phyloP scores from a whole-genome alignment of 2,329 filamentous ascomycete species.

The Colletotrichum horii region DNA sequence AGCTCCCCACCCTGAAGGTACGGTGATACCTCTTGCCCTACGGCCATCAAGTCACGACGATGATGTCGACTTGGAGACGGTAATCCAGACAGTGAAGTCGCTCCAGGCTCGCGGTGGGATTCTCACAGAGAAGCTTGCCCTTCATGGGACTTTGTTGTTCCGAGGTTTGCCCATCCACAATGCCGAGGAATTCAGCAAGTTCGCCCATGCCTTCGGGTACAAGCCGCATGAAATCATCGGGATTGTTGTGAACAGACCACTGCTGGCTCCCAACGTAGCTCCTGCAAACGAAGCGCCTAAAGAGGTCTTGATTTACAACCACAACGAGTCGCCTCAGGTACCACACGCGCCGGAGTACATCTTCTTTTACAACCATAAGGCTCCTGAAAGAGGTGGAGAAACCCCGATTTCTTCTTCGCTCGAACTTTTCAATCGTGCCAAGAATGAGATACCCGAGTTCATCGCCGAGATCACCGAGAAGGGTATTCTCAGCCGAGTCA shows the following conservation, averaged over 20 bases:
- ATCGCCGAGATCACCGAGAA: conserved; percentile 46
- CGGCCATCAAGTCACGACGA: neutral
- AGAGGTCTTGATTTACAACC: conserved; percentile 52
- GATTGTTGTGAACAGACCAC: conserved; percentile 50
- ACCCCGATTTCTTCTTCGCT: conserved; percentile 53
- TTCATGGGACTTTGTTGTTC: conserved; percentile 52
- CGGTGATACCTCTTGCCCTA: neutral
- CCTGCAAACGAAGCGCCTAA: conserved; percentile 55
- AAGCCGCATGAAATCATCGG: conserved; percentile 55
- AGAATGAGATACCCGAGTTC: conserved; percentile 52
- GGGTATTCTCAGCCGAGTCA: conserved; percentile 39
- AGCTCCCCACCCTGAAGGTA: neutral
- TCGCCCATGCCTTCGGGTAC: conserved; percentile 51
- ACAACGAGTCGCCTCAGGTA: conserved; percentile 56
- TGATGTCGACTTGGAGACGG: neutral
- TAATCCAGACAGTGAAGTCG: neutral
- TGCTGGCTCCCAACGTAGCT: neutral
- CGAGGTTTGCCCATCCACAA: conserved; percentile 47
- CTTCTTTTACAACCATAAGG: conserved; percentile 51
- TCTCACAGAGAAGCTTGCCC: conserved; percentile 45
- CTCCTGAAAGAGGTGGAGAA: conserved; percentile 39
- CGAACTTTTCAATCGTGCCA: conserved; percentile 48
- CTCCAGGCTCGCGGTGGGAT: conserved; percentile 8
- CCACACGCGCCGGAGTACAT: conserved; percentile 57
- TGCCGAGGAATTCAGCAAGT: conserved; percentile 51